A percentile compares a stretch with the other conserved stretches of the same genome.
Conservation (phyloP, 2,329 filamentous ascomycete species). For the Sphaceloma murrayae region DNA sequence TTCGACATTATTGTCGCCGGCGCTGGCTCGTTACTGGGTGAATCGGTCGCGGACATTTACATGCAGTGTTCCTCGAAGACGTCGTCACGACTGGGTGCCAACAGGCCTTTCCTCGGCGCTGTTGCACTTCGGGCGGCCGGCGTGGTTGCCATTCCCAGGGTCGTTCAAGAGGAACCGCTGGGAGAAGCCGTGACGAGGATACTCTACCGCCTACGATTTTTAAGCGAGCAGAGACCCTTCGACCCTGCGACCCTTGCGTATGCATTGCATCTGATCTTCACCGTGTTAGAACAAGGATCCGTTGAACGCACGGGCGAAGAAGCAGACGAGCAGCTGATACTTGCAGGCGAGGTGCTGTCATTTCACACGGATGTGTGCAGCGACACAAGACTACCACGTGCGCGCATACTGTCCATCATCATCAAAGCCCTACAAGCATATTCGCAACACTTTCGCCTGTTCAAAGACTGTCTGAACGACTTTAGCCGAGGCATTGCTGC, state of each 20-base stretch:
- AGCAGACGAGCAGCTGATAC: constrained; percentile 76
- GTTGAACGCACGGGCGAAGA: constrained; percentile 64
- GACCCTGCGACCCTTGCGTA: constrained; percentile 83
- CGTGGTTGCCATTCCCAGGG: constrained; percentile 60
- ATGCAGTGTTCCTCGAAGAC: constrained; percentile 69
- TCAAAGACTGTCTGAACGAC: constrained; percentile 87
- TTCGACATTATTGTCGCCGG: constrained; percentile 68
- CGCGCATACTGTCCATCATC: constrained; percentile 60
- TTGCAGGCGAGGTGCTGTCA: constrained; percentile 78
- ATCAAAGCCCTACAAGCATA: constrained; percentile 80
- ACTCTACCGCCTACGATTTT: constrained; percentile 79
- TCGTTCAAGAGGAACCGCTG: constrained; percentile 68
- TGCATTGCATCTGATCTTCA: constrained; percentile 68
- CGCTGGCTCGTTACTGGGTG: constrained; percentile 70
- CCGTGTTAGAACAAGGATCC: constrained; percentile 69
- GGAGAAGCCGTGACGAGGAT: constrained; percentile 75
- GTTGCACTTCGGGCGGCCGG: constrained; percentile 74
- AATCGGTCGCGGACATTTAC: constrained; percentile 67
- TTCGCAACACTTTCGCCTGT: constrained; percentile 84
- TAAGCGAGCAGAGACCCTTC: constrained; percentile 87
- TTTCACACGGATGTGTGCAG: constrained; percentile 77
- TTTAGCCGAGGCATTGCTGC: constrained; percentile 74
- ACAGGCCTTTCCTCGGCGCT: constrained; percentile 76
- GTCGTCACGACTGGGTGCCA: constrained; percentile 61
- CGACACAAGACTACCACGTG: constrained; percentile 65